phyloP scores from a whole-genome alignment of 805 yeast genomes.

The Wickerhamiella spandovensis region DNA sequence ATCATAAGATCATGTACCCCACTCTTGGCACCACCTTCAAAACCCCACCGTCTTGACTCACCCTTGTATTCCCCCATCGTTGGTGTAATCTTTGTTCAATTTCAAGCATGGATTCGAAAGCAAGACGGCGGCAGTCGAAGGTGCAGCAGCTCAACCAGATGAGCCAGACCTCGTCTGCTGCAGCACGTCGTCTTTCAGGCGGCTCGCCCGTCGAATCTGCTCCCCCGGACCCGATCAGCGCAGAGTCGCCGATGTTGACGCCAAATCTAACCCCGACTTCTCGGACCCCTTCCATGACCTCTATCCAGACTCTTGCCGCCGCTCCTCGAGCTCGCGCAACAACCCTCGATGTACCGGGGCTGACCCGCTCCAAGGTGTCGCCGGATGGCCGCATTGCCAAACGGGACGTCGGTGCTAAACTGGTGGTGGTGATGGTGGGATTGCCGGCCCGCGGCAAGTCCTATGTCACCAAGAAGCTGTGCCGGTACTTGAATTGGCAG shows the following conservation, averaged over 20 bases:
- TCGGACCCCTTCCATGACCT: conserved; percentile 1
- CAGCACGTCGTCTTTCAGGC: conserved; percentile 5
- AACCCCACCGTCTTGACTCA: background rate
- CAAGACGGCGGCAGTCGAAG: conserved; percentile 12
- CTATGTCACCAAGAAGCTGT: conserved; percentile 80
- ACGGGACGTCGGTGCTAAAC: conserved; percentile 62
- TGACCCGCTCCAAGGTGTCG: conserved; percentile 63
- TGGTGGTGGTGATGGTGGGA: conserved; percentile 95
- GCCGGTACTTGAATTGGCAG: conserved; percentile 84
- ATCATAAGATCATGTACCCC: background rate
- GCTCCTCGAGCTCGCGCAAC: conserved; percentile 38
- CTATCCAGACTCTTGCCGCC: conserved; percentile 4
- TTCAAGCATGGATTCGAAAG: background rate
- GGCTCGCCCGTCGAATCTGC: conserved; percentile 1
- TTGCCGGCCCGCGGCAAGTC: conserved; percentile 90
- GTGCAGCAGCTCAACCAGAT: conserved; percentile 16
- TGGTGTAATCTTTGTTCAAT: background rate
- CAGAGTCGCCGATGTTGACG: conserved; percentile 14
- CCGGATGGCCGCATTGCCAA: conserved; percentile 43
- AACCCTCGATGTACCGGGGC: conserved; percentile 84
- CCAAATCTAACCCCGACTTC: conserved; percentile 4
- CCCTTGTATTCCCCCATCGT: background rate
- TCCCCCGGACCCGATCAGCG: conserved; percentile 12
- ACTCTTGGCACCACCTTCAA: background rate
- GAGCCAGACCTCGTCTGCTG: conserved; percentile 9